These are phyloP conservation scores for Penicillium atrosanguineum DNA, from an alignment of 495 filamentous ascomycete genomes.

Conservation along the genomic window DNA sequence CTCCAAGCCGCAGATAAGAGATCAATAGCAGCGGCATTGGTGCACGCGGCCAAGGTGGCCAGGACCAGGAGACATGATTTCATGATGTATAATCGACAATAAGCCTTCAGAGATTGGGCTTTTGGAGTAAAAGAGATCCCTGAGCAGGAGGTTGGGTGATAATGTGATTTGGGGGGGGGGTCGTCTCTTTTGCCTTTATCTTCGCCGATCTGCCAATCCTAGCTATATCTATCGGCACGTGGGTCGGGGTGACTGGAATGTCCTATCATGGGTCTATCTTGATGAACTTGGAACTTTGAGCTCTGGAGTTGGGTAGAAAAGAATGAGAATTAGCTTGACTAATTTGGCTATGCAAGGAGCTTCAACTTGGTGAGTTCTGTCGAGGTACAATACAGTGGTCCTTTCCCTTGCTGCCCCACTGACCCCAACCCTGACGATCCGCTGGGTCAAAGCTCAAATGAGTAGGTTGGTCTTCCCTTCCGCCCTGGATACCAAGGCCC, in stretches of 20 bases:
- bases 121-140: neutral
- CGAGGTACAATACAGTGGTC: no score
- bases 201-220: neutral
- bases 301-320: no score
- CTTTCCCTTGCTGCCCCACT: no score
- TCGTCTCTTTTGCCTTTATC: neutral
- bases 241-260: neutral
- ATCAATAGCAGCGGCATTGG: neutral
- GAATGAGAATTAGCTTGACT: no score
- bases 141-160: neutral
- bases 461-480: no score
- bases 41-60: neutral
- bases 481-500: no score
- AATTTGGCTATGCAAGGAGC: no score
- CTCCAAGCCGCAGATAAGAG: neutral
- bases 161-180: neutral
- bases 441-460: no score
- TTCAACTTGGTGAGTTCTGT: no score
- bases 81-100: neutral
- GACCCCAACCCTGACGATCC: no score
- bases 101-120: neutral
- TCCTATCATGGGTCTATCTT: neutral
- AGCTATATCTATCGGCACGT: neutral
- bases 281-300: no score
- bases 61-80: neutral